phyloP scores from a whole-genome alignment of 2,329 filamentous ascomycete species.

The Paraphoma chrysanthemicola region DNA sequence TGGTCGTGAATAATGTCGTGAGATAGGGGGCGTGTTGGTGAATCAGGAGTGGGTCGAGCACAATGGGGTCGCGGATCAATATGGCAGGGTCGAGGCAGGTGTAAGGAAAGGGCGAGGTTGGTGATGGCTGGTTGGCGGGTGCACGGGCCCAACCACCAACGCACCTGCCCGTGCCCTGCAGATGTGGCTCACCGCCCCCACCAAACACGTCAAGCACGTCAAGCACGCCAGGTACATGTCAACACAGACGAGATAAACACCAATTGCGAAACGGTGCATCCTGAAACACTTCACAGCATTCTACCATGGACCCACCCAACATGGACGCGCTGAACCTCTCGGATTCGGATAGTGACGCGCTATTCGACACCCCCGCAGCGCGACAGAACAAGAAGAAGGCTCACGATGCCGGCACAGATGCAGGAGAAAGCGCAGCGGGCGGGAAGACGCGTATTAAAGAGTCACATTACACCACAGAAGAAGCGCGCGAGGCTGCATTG shows the following conservation, averaged over 20 bases:
- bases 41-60: conserved; percentile 18
- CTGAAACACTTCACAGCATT: background rate
- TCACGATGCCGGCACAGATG: conserved; percentile 34
- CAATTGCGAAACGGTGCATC: background rate
- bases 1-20: conserved; percentile 7
- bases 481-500: conserved; percentile 75
- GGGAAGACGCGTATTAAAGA: conserved; percentile 52
- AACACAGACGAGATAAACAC: background rate
- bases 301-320: conserved; percentile 50
- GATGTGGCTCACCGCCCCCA: conserved; percentile 7
- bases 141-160: background rate
- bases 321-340: conserved; percentile 61
- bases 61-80: conserved; percentile 20
- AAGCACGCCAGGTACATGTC: conserved; percentile 27
- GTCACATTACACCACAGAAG: conserved; percentile 67
- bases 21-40: conserved; percentile 21
- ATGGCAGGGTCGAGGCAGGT: conserved; percentile 17
- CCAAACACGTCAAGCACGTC: conserved; percentile 26
- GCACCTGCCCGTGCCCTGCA: background rate
- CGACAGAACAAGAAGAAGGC: conserved; percentile 47
- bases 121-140: conserved; percentile 30
- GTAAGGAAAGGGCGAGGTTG: conserved; percentile 29
- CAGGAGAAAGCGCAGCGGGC: conserved; percentile 50
- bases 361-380: conserved; percentile 63
- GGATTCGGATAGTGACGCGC: conserved; percentile 63